Conservation (phyloP, 108 stramenopile species). For the Fistulifera pelliculosa region DNA sequence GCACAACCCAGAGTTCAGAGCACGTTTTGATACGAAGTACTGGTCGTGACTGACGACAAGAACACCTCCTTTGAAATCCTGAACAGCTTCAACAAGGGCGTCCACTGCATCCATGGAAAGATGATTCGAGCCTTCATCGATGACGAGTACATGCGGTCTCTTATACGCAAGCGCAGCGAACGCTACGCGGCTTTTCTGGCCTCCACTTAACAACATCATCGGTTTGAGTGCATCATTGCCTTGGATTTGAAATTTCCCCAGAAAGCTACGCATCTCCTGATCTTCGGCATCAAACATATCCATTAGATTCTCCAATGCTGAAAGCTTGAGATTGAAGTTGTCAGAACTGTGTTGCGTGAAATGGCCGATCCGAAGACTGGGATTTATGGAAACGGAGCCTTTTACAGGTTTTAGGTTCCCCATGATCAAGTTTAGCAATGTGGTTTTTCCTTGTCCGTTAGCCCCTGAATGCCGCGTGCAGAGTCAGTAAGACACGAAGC, state of each 20-base stretch:
- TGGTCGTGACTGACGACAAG: slow-evolving; percentile 94
- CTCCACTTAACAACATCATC: slow-evolving; percentile 90
- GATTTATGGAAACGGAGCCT: slow-evolving; percentile 82
- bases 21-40: slow-evolving; percentile 78
- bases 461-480: too few relatives aligned
- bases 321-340: slow-evolving; percentile 79
- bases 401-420: slow-evolving; percentile 64
- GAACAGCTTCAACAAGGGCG: slow-evolving; percentile 88
- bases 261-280: slow-evolving; percentile 82
- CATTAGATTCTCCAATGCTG: slow-evolving; percentile 71
- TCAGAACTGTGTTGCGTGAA: slow-evolving; percentile 97
- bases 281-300: slow-evolving; percentile 51
- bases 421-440: slow-evolving; percentile 88
- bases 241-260: slow-evolving; percentile 90
- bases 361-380: slow-evolving; percentile 82
- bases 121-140: slow-evolving; percentile 96
- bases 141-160: slow-evolving; percentile 91
- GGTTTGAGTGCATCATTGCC: slow-evolving; percentile 89
- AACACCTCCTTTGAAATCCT: slow-evolving; percentile 71
- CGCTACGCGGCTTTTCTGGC: slow-evolving; percentile 93
- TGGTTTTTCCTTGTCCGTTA: slow-evolving; percentile 65
- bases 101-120: slow-evolving; percentile 95
- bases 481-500: too few relatives aligned
- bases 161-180: slow-evolving; percentile 92
- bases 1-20: slow-evolving; percentile 81